A percentile compares a stretch with the other conserved stretches of the same genome.
Evolutionary conservation across 2,329 filamentous ascomycete species (phyloP).

Genomic region (Aspergillus quadricinctus): DNA sequence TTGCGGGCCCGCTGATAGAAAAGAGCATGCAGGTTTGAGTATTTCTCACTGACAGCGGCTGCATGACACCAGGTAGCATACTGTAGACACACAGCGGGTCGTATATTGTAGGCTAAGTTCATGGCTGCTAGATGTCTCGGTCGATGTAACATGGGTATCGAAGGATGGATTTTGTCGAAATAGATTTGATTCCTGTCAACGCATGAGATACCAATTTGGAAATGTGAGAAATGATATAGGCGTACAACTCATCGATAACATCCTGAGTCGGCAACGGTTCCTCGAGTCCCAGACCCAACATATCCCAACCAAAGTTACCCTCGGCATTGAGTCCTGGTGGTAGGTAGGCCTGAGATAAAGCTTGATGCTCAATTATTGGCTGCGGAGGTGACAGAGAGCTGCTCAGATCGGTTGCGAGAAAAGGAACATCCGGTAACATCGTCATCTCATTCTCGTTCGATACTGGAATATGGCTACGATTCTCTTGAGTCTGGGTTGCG

Average conservation of each 20-base stretch:
- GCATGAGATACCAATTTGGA: constrained; percentile 11
- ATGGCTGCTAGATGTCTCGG: constrained; percentile 83
- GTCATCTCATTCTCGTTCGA: constrained; percentile 28
- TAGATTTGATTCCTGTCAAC: constrained; percentile 68
- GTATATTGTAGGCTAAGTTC: constrained; percentile 79
- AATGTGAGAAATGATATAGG: not conserved
- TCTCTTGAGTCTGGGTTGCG: constrained; percentile 23
- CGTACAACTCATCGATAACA: constrained; percentile 77
- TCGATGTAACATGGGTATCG: constrained; percentile 82
- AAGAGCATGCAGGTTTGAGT: constrained; percentile 70
- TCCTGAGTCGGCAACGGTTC: constrained; percentile 75
- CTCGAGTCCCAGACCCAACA: constrained; percentile 75
- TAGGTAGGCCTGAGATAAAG: constrained; percentile 17
- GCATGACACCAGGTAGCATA: constrained; percentile 97
- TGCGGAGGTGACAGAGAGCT: constrained; percentile 22
- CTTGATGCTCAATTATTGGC: constrained; percentile 17
- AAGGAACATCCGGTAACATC: constrained; percentile 21
- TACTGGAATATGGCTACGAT: constrained; percentile 17
- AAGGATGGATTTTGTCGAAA: constrained; percentile 85
- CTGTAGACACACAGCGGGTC: constrained; percentile 80
- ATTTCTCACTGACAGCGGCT: constrained; percentile 81
- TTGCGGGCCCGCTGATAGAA: constrained; percentile 89
- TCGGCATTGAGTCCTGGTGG: constrained; percentile 21
- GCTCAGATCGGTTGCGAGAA: constrained; percentile 17
- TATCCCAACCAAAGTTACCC: constrained; percentile 69